These are phyloP conservation scores for Neoboletus magnificus DNA, from an alignment of 768 basidiomycete species.

Conservation along the genomic window DNA sequence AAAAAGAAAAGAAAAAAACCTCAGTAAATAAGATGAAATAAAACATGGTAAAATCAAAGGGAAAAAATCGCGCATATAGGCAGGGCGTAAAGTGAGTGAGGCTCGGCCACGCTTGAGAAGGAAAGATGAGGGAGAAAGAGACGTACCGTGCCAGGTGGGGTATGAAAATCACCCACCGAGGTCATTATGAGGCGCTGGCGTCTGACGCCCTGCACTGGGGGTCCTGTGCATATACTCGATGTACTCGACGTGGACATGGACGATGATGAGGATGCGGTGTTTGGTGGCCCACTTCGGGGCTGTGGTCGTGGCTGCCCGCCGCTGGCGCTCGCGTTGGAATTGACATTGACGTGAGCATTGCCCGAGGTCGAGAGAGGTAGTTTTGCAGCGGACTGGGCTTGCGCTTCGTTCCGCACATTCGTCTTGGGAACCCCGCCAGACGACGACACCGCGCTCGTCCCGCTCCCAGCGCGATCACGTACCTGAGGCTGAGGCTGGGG, in stretches of 20 bases:
- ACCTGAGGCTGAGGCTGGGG: slow-evolving; percentile 6
- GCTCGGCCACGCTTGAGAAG: background rate
- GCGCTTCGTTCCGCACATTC: background rate
- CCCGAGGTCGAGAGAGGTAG: background rate
- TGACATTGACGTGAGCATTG: background rate
- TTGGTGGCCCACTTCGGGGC: background rate
- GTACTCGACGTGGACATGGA: slow-evolving; percentile 5
- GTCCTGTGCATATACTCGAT: background rate
- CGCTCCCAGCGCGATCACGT: background rate
- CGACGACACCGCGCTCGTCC: background rate
- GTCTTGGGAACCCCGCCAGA: background rate
- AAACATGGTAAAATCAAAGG: background rate
- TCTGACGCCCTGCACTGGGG: background rate
- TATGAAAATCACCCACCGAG: slow-evolving; percentile 49
- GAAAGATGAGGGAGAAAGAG: background rate
- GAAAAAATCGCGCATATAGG: slow-evolving; percentile 3
- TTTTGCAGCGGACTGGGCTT: background rate
- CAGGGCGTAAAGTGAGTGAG: background rate
- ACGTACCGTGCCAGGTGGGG: slow-evolving; percentile 45
- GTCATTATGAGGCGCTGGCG: background rate
- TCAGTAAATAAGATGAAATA: too few relatives aligned
- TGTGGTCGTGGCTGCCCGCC: background rate
- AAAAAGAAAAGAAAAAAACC: too few relatives aligned
- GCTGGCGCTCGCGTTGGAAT: background rate
- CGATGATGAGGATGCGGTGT: background rate